Percentiles rank a stretch among this genome's conserved stretches.
phyloP scores from a whole-genome alignment of 495 filamentous ascomycete species.

The Xylaria scruposa region DNA sequence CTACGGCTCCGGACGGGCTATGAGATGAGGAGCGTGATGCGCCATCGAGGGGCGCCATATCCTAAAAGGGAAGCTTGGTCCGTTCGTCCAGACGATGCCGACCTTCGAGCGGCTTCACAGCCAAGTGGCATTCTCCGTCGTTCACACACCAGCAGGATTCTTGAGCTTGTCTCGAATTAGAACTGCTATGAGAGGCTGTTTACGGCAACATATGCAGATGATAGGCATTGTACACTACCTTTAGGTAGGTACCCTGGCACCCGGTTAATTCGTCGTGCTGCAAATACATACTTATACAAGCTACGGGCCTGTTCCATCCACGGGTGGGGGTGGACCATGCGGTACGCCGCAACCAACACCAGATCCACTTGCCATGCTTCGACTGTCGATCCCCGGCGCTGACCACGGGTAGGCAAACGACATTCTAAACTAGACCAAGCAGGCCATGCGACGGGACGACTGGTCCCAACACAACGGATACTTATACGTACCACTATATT shows the following conservation, averaged over 20 bases:
- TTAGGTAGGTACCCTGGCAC: neutral
- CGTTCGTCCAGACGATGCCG: constrained; percentile 1
- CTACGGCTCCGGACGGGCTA: neutral
- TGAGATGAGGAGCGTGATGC: constrained; percentile 5
- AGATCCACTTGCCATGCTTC: constrained; percentile 41
- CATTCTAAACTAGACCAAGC: constrained; percentile 33
- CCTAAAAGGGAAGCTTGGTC: constrained; percentile 20
- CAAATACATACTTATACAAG: neutral
- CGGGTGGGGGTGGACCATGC: neutral
- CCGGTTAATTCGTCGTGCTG: neutral
- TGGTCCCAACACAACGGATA: constrained; percentile 42
- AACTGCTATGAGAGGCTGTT: neutral
- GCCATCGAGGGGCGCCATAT: constrained; percentile 5
- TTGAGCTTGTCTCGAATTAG: neutral
- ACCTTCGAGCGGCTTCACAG: neutral
- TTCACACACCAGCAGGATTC: neutral
- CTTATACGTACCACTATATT: constrained; percentile 11
- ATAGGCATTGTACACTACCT: neutral
- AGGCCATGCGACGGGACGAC: constrained; percentile 31
- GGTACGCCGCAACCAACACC: neutral
- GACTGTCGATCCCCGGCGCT: constrained; percentile 20
- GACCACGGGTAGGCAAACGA: constrained; percentile 29
- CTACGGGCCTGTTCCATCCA: neutral
- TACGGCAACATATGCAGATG: neutral
- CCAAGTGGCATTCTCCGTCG: neutral